These are phyloP conservation scores for Trichophyton simii DNA, from an alignment of 2,329 filamentous ascomycete species.

Conservation along the genomic window DNA sequence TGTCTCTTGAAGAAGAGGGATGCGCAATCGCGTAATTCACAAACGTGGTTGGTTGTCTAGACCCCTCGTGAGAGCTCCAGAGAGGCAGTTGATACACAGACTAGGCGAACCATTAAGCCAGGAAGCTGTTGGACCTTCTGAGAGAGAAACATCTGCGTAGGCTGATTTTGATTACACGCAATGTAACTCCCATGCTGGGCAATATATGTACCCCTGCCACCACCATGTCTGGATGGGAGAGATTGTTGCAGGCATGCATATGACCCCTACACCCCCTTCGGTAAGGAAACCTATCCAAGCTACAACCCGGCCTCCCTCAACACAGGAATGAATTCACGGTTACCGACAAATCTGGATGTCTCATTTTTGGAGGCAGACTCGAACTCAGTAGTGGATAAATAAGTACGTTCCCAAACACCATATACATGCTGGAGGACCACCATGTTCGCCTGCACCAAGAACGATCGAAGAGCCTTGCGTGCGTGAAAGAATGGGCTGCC, in stretches of 20 bases:
- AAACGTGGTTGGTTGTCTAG: neutral
- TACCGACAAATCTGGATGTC: neutral
- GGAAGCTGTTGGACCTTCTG: neutral
- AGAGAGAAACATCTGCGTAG: neutral
- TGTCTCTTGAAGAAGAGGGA: neutral
- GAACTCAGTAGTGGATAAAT: neutral
- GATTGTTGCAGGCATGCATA: neutral
- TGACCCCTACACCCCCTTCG: neutral
- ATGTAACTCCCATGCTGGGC: constrained; percentile 1
- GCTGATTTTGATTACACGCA: neutral
- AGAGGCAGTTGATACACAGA: neutral
- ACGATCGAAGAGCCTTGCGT: neutral
- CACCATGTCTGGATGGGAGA: neutral
- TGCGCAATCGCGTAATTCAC: neutral
- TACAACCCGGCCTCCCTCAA: neutral
- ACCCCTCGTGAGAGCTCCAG: neutral
- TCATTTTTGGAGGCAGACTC: neutral
- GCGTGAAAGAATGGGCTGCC: neutral
- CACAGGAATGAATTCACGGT: too few relatives aligned
- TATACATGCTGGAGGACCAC: neutral
- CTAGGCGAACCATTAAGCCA: neutral
- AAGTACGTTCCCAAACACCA: too few relatives aligned
- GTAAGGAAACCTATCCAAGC: neutral
- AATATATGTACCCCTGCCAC: neutral
- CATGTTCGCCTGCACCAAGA: neutral